These are phyloP conservation scores for Acorus gramineus DNA, from an alignment of 106 monocot genomes.

Conservation along the genomic window DNA sequence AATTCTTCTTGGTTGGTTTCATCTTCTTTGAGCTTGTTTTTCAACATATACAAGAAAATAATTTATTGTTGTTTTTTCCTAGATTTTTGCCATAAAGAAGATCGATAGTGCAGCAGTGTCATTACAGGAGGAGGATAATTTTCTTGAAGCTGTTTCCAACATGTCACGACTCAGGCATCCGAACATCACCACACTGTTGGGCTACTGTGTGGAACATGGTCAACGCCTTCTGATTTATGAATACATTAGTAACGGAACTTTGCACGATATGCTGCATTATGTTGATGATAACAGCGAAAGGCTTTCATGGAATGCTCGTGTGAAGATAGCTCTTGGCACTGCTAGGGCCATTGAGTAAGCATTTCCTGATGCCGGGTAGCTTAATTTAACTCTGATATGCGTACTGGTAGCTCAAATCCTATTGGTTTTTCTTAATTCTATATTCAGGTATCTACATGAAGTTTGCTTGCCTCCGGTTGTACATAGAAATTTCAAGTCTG, in stretches of 20 bases:
- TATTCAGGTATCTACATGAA: slow-evolving; percentile 74
- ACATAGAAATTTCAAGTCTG: slow-evolving; percentile 63
- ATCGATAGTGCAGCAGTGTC: slow-evolving; percentile 69
- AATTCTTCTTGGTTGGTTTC: too few species aligned
- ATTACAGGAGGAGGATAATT: slow-evolving; percentile 73
- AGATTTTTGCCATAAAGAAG: slow-evolving; percentile 89
- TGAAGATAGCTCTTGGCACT: slow-evolving; percentile 77
- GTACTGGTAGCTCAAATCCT: not conserved
- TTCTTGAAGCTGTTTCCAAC: slow-evolving; percentile 79
- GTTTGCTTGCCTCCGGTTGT: slow-evolving; percentile 60
- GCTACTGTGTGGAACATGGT: slow-evolving; percentile 78
- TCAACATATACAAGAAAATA: too few species aligned
- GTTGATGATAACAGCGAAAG: slow-evolving; percentile 38
- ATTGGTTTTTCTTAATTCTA: not conserved
- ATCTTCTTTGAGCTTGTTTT: too few species aligned
- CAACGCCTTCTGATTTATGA: slow-evolving; percentile 80
- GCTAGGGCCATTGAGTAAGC: slow-evolving; percentile 86
- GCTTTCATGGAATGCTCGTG: slow-evolving; percentile 68
- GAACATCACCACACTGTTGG: slow-evolving; percentile 52
- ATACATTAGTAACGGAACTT: slow-evolving; percentile 62
- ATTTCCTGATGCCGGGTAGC: not conserved
- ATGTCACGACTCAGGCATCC: slow-evolving; percentile 77
- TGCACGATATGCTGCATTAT: slow-evolving; percentile 76
- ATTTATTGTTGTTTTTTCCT: not conserved
- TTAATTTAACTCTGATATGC: not conserved